Evolutionary conservation across 176 grass and related monocot genomes (phyloP).

Genomic region (Rhynchospora breviuscula): DNA sequence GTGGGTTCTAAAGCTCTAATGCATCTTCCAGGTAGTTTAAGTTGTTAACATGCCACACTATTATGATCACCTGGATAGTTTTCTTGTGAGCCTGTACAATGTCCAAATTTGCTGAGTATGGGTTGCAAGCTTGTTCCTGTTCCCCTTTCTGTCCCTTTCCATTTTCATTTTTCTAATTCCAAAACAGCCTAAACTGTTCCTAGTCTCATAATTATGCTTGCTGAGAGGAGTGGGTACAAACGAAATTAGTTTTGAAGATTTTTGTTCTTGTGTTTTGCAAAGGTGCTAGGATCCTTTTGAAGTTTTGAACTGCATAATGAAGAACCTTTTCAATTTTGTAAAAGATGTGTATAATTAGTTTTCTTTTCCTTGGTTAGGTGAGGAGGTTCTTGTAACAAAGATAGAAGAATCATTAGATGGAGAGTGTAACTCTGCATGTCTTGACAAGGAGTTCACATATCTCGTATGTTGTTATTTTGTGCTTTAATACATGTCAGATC

Average conservation of each 20-base stretch:
- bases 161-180: slow-evolving; percentile 11
- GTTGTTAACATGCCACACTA: neutral
- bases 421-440: slow-evolving; percentile 46
- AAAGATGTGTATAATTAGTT: slow-evolving; percentile 13
- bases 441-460: slow-evolving; percentile 63
- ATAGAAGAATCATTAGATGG: slow-evolving; percentile 47
- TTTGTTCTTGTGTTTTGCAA: slow-evolving; percentile 1
- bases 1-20: slow-evolving; percentile 37
- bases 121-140: neutral
- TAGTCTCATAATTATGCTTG: slow-evolving; percentile 6
- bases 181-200: neutral
- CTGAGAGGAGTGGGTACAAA: neutral
- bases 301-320: neutral
- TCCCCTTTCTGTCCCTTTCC: neutral
- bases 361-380: slow-evolving; percentile 40
- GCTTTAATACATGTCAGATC: neutral
- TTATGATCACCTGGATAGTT: neutral
- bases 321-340: neutral
- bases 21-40: slow-evolving; percentile 65
- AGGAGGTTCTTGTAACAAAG: slow-evolving; percentile 61
- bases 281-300: neutral
- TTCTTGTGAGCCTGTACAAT: neutral
- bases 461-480: slow-evolving; percentile 41
- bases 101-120: neutral
- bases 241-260: neutral